phyloP scores from a whole-genome alignment of 106 monocot species.

The Dioscorea alata region DNA sequence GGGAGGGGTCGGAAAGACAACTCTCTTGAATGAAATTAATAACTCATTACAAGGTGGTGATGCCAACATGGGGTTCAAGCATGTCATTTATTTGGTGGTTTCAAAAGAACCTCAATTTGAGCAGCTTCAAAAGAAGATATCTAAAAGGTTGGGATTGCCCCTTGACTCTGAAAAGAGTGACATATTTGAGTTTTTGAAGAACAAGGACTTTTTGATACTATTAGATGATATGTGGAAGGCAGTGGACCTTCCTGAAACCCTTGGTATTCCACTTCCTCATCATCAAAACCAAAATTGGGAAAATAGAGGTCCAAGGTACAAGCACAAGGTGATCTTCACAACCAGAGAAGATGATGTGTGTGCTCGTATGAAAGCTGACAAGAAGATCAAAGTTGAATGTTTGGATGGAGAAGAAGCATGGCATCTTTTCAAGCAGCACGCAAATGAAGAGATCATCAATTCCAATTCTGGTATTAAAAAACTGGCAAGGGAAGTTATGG shows the following conservation, averaged over 20 bases:
- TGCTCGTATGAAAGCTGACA: neutral
- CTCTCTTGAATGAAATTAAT: neutral
- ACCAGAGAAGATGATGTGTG: conserved; percentile 1
- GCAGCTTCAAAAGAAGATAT: neutral
- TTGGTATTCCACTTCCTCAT: neutral
- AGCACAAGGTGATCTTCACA: conserved; percentile 7
- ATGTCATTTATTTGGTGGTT: neutral
- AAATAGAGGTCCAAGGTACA: no score
- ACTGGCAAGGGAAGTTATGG: neutral
- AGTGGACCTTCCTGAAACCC: neutral
- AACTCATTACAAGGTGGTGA: neutral
- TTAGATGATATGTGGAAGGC: conserved; percentile 17
- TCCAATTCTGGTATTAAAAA: neutral
- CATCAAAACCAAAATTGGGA: neutral
- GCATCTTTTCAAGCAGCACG: conserved; percentile 1
- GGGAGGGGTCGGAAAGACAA: conserved; percentile 18
- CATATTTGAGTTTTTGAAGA: conserved; percentile 8
- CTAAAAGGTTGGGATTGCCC: neutral
- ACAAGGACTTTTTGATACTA: conserved; percentile 10
- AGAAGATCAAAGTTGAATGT: neutral
- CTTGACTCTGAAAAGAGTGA: neutral
- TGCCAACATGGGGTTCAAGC: neutral
- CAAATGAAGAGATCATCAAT: neutral
- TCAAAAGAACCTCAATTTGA: neutral
- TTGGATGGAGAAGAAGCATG: neutral